A percentile compares a stretch with the other conserved stretches of the same genome.
phyloP scores from a whole-genome alignment of 768 basidiomycete genomes.

The Mycena maculata region DNA sequence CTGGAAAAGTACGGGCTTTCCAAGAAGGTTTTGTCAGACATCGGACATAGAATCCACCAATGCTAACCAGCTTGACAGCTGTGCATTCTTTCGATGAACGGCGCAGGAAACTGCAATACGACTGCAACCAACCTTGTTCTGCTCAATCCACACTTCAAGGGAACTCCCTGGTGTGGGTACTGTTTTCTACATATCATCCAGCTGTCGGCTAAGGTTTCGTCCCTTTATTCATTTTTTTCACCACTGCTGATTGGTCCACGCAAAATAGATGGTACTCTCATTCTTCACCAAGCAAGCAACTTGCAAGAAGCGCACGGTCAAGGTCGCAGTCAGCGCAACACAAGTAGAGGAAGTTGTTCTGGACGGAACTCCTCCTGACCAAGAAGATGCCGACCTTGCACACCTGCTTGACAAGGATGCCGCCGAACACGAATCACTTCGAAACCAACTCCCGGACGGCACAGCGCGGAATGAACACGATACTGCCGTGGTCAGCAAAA shows the following conservation, averaged over 20 bases:
- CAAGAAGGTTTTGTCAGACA: not conserved
- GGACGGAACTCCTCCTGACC: too few relatives aligned
- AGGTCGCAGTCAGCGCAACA: too few relatives aligned
- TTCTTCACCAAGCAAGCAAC: slow-evolving; percentile 13
- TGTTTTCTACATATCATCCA: slow-evolving; percentile 5
- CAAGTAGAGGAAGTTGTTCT: too few relatives aligned
- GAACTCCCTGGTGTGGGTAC: not conserved
- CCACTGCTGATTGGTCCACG: not conserved
- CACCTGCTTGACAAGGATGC: slow-evolving; percentile 1
- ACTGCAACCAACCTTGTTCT: not conserved
- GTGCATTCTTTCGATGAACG: not conserved
- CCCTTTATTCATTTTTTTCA: not conserved
- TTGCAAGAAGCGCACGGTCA: not conserved
- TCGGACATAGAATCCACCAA: not conserved
- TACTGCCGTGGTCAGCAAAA: slow-evolving; percentile 2
- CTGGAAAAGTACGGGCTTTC: too few relatives aligned
- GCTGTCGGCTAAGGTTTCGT: not conserved
- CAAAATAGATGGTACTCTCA: not conserved
- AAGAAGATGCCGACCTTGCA: too few relatives aligned
- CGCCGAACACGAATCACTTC: not conserved
- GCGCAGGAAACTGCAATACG: slow-evolving; percentile 1
- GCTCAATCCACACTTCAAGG: not conserved
- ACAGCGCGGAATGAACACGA: too few relatives aligned
- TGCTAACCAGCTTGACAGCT: not conserved
- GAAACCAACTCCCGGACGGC: not conserved